Evolutionary conservation across 2,329 filamentous ascomycete genomes (phyloP).

Genomic region (Elsinoe ampelina): DNA sequence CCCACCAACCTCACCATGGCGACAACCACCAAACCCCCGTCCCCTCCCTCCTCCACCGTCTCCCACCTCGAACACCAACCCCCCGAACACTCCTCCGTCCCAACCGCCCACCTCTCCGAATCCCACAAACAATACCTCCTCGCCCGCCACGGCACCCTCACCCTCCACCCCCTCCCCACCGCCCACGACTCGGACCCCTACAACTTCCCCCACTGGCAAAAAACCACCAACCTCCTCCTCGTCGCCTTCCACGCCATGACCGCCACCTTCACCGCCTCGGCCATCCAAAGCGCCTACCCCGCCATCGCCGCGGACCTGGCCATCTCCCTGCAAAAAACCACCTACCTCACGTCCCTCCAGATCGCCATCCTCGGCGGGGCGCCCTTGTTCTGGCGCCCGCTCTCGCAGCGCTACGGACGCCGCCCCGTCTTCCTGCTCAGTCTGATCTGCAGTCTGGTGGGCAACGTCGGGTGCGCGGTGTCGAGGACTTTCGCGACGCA

Average conservation of each 20-base stretch:
- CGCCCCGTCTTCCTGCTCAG: slow-evolving; percentile 46
- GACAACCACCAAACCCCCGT: background rate
- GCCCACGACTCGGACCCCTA: slow-evolving; percentile 45
- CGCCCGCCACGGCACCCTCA: slow-evolving; percentile 43
- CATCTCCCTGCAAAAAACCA: slow-evolving; percentile 39
- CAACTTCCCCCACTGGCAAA: slow-evolving; percentile 49
- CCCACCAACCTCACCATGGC: background rate
- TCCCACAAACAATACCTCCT: slow-evolving; percentile 44
- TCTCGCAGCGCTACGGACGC: slow-evolving; percentile 46
- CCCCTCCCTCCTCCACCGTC: background rate
- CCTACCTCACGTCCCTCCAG: slow-evolving; percentile 45
- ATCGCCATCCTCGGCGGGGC: slow-evolving; percentile 46
- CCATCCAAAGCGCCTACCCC: slow-evolving; percentile 46
- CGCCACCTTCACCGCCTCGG: slow-evolving; percentile 44
- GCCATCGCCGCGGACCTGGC: slow-evolving; percentile 42
- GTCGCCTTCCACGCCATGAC: slow-evolving; percentile 44
- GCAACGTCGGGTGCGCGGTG: slow-evolving; percentile 46
- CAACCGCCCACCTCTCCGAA: slow-evolving; percentile 29
- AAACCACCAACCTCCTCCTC: slow-evolving; percentile 43
- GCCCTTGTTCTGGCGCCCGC: slow-evolving; percentile 48
- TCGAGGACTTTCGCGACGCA: slow-evolving; percentile 40
- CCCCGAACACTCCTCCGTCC: slow-evolving; percentile 22
- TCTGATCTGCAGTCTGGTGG: slow-evolving; percentile 36
- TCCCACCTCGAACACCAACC: slow-evolving; percentile 6
- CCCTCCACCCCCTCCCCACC: slow-evolving; percentile 45